Conservation (phyloP, 75 land plant species). For the Azolla pinnata region DNA sequence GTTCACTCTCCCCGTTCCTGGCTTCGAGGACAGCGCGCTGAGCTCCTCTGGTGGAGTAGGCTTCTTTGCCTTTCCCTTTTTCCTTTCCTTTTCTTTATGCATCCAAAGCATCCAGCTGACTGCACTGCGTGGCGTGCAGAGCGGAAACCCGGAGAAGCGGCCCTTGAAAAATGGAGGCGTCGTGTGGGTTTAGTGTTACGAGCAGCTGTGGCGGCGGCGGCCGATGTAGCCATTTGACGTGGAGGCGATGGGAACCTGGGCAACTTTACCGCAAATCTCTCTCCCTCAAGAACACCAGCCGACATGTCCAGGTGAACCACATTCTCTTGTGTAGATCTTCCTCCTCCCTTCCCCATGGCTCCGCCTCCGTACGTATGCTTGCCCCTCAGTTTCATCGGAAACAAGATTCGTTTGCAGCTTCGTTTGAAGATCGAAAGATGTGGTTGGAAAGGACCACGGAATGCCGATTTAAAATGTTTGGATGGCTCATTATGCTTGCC, state of each 20-base stretch:
- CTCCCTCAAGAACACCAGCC: background rate
- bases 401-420: background rate
- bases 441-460: background rate
- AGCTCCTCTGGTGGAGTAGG: too few relatives aligned
- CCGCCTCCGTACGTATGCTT: background rate
- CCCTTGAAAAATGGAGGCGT: background rate
- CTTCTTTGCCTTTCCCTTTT: too few relatives aligned
- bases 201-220: background rate
- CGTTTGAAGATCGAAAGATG: background rate
- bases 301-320: background rate
- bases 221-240: background rate
- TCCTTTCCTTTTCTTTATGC: background rate
- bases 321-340: background rate
- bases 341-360: background rate
- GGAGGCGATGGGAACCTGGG: slow-evolving; percentile 9
- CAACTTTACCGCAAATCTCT: slow-evolving; percentile 9
- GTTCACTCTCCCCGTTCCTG: too few relatives aligned
- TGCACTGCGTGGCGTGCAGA: background rate
- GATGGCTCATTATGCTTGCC: too few relatives aligned
- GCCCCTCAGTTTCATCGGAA: background rate
- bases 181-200: background rate
- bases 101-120: background rate
- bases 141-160: background rate
- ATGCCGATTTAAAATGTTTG: background rate
- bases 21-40: too few relatives aligned